Evolutionary conservation across 176 grass and related monocot species (phyloP).

Genomic region (Musa itinerans): DNA sequence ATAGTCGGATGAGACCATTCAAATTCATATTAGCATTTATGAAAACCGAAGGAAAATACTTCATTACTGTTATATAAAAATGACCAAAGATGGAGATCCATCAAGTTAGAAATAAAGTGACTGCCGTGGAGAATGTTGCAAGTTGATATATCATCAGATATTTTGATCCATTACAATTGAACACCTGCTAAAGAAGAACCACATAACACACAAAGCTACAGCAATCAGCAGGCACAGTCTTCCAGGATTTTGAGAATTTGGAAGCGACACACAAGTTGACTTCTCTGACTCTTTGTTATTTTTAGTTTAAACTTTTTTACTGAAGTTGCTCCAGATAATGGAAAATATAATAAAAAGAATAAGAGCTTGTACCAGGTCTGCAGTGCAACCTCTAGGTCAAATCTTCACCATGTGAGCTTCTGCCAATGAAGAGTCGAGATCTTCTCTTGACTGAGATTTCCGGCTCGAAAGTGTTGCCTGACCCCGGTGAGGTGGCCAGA

Average conservation of each 20-base stretch:
- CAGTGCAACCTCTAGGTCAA: slow-evolving; percentile 19
- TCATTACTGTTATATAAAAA: background rate
- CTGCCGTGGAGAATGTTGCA: background rate
- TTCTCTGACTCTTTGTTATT: background rate
- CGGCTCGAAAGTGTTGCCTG: slow-evolving; percentile 86
- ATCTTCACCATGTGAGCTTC: slow-evolving; percentile 73
- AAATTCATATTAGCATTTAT: background rate
- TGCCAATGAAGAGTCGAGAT: slow-evolving; percentile 63
- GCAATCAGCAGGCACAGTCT: no score
- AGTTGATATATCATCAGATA: background rate
- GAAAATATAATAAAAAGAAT: background rate
- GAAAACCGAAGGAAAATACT: background rate
- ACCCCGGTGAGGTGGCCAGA: slow-evolving; percentile 51
- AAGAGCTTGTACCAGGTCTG: slow-evolving; percentile 10
- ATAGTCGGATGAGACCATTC: background rate
- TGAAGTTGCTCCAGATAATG: background rate
- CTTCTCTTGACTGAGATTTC: slow-evolving; percentile 90
- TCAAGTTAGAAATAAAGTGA: background rate
- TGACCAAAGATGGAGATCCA: background rate
- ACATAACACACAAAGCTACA: background rate
- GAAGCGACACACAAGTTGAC: no score
- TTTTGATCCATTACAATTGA: background rate
- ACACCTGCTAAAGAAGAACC: background rate
- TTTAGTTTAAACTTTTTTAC: background rate
- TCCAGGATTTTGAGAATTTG: no score